Evolutionary conservation across 2,329 filamentous ascomycete genomes (phyloP).

Genomic region (Remersonia thermophila): DNA sequence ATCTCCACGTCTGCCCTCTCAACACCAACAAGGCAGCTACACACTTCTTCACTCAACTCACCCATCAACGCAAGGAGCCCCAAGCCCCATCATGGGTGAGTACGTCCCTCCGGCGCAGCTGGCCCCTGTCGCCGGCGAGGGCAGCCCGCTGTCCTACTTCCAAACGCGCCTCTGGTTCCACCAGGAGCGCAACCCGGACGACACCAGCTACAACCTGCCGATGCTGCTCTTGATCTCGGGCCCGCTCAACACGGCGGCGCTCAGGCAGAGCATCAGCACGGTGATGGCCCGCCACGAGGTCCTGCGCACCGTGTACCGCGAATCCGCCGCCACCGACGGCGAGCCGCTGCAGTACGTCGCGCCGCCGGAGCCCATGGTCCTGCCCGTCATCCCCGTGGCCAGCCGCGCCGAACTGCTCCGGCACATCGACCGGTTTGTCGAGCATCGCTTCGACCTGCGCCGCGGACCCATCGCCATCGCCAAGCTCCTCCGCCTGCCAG

Average conservation of each 20-base stretch:
- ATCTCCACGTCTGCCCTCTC: too few species aligned
- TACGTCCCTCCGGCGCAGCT: too few species aligned
- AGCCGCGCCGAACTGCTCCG: not conserved
- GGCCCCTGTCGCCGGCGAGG: too few species aligned
- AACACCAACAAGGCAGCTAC: too few species aligned
- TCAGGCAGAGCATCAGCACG: slow-evolving; percentile 1
- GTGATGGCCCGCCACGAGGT: slow-evolving; percentile 2
- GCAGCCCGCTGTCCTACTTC: too few species aligned
- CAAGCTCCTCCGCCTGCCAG: not conserved
- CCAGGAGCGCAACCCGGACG: too few species aligned
- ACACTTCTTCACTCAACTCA: too few species aligned
- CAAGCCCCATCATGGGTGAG: too few species aligned
- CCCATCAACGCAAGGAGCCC: too few species aligned
- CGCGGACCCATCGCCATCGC: slow-evolving; percentile 3
- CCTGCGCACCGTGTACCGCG: slow-evolving; percentile 2
- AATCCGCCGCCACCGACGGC: not conserved
- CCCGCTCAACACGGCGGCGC: not conserved
- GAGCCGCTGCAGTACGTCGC: slow-evolving; percentile 4
- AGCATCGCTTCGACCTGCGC: slow-evolving; percentile 5
- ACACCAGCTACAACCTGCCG: slow-evolving; percentile 4
- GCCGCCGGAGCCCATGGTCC: not conserved
- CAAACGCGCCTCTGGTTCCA: too few species aligned
- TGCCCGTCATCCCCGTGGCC: slow-evolving; percentile 2
- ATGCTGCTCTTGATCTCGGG: slow-evolving; percentile 1
- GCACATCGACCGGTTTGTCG: not conserved